Conservation (phyloP, 805 yeast species). For the Ogataea methylovora region DNA sequence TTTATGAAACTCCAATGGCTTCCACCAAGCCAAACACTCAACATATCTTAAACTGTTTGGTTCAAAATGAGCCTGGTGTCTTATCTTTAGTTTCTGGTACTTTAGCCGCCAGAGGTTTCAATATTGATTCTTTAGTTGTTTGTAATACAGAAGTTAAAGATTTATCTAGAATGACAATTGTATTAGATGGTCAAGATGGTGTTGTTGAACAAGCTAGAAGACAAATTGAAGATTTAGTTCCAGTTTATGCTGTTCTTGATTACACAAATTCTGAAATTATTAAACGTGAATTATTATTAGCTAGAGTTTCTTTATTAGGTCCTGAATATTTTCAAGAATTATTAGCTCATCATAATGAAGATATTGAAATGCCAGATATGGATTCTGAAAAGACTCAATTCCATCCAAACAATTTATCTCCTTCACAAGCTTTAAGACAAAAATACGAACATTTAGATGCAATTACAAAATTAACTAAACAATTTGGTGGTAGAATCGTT, state of each 20-base stretch:
- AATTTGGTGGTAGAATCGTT: constrained; percentile 89
- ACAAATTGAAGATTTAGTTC: constrained; percentile 95
- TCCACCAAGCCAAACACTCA: constrained; percentile 58
- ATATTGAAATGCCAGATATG: constrained; percentile 36
- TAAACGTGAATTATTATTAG: constrained; percentile 83
- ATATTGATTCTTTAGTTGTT: constrained; percentile 94
- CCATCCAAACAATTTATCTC: constrained; percentile 87
- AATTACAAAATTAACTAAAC: constrained; percentile 68
- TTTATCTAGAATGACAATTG: constrained; percentile 94
- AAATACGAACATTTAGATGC: constrained; percentile 86
- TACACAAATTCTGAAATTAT: constrained; percentile 87
- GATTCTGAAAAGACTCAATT: constrained; percentile 37
- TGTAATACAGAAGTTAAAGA: constrained; percentile 95
- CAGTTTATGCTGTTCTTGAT: constrained; percentile 96
- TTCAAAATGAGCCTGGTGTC: constrained; percentile 98
- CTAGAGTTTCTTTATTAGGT: constrained; percentile 88
- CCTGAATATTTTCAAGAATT: constrained; percentile 98
- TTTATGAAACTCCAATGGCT: constrained; percentile 82
- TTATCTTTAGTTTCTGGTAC: constrained; percentile 89
- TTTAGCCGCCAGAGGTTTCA: constrained; percentile 96
- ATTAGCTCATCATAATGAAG: constrained; percentile 70
- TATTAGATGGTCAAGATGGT: constrained; percentile 88
- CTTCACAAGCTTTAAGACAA: constrained; percentile 89
- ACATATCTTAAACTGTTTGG: constrained; percentile 93
- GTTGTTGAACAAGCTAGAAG: constrained; percentile 97